Base-by-base conservation (phyloP, 2,329 filamentous ascomycete species). In the Aspergillus fructus region DNA sequence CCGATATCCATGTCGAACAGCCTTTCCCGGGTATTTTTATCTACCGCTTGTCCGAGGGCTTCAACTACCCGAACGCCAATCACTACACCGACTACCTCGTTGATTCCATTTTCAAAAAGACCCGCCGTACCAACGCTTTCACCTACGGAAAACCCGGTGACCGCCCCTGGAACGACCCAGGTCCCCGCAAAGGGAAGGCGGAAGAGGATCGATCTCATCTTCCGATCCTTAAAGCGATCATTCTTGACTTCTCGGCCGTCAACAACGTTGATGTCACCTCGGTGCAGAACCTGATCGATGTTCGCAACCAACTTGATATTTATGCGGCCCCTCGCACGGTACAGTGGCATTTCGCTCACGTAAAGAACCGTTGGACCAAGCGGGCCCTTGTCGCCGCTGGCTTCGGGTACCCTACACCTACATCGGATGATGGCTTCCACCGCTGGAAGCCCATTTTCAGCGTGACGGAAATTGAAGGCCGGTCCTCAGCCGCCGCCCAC, bases 371-470 rank as follows among this genome's bases (percentile, higher is more conserved):
- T 56, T 97, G 93, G 93, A 93, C 92, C 23, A 96, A 96, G 79
- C 89, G 92, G 33, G 93, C 91, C 4, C 86, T 97, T 43, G 89
- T 88, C 4, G 86, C 90, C 2, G 93, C 89, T 23, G 93, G 93
- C 12, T 97, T 97, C 68, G 93, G 93, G 2, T 92, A 89, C 71
- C 92, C 91, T 2, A 85, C 86, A 1, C 77, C 81, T 0, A 67
- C 78, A 12, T 79, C 79, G 13, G 81, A 79, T 58, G 81, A 78
- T 1, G 74, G 80, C 6, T 83, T 84, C 65, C 81, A 85, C 61
- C 84, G 90, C 58, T 97, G 93, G 93, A 93, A 91, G 72, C 90
- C 92, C n/a, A 92, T 97, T 63, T 97, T 96, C 80, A 92, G 86
- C 69, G 91, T 97, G 21, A 91, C 93, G 2, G 91, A 96, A 69